Percentiles rank a stretch among this genome's conserved stretches.
phyloP scores from a whole-genome alignment of 2,329 filamentous ascomycete species.

The Hypoxylon sp. region DNA sequence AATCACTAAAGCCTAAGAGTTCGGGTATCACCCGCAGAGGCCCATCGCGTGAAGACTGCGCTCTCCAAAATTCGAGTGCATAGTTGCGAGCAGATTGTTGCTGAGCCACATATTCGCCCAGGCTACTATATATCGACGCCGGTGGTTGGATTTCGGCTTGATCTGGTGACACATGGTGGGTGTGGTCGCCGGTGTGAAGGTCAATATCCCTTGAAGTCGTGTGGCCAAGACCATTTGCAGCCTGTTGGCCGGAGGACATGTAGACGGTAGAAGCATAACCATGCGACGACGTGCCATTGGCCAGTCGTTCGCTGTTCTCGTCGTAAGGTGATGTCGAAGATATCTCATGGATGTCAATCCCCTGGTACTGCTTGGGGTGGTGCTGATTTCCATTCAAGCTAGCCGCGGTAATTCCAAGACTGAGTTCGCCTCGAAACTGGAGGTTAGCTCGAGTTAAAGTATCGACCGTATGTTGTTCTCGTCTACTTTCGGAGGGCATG shows the following conservation, averaged over 20 bases:
- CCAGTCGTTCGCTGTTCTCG: slow-evolving; percentile 1
- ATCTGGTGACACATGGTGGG: neutral
- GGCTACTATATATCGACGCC: neutral
- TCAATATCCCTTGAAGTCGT: too few relatives aligned
- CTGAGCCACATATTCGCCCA: slow-evolving; percentile 13
- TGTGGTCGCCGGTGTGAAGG: neutral
- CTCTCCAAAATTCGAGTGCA: slow-evolving; percentile 18
- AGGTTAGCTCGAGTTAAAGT: neutral
- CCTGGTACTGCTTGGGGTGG: neutral
- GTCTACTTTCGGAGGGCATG: neutral
- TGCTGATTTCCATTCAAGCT: neutral
- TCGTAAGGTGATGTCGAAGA: neutral
- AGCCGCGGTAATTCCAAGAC: neutral
- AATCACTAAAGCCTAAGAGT: neutral
- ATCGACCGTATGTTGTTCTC: slow-evolving; percentile 2
- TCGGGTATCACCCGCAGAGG: slow-evolving; percentile 23
- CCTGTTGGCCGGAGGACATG: neutral
- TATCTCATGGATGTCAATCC: neutral
- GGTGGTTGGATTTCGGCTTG: neutral
- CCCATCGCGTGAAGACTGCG: slow-evolving; percentile 16
- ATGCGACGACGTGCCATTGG: neutral
- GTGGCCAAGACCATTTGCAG: neutral
- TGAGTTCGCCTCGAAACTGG: neutral
- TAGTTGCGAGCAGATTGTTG: slow-evolving; percentile 8
- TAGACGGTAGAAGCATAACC: neutral